Evolutionary conservation across 2,329 filamentous ascomycete genomes (phyloP), one percentile per base, ranked within the genome.

Genomic region (Aureobasidium pullulans): DNA sequence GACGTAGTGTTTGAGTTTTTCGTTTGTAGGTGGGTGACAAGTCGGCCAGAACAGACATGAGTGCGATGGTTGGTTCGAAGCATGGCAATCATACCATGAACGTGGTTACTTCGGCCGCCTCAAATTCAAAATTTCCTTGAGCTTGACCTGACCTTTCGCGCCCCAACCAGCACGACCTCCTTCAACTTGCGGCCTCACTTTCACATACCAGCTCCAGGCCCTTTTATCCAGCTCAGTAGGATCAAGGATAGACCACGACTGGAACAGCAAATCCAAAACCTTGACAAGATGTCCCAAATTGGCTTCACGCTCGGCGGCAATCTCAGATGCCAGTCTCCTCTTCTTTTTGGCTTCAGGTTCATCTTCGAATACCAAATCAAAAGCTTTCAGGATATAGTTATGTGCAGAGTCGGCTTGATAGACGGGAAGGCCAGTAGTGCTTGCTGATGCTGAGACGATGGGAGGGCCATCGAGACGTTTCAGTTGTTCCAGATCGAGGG

Each of bases 191-290:
- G 90, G 90, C 63, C 91, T 78, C 19, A 92, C 84, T 23, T 82
- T 80, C 1, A 87, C 77, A 72, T 96, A 96, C 90, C 90, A 96
- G 10, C 76, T 76, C 89, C 90, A 95, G 16, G 89, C 88, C 61
- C 85, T 81, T 62, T 80, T 79, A 69, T 96, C 89, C 56, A 96
- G 75, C 66, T 96, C 89, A 15, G 81, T 77, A 4, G 75, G 73
- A 29, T 73, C 78, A 36, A 95, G 70, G 32, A 83, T 73, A 1
- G 80, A 79, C 91, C 90, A 96, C 62, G 89, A 93, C 48, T 80
- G 77, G 66, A 84, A 91, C 1, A 95, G 70, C 19, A 90, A 70
- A 62, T 91, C 82, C 60, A 96, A 75, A 0, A 88, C 85, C 3
- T 83, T 86, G 0, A 96, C 76, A 3, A 95, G 71, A 59, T 86